These are phyloP conservation scores for Epichloe glyceriae DNA, from an alignment of 2,329 filamentous ascomycete species.

Conservation along the genomic window DNA sequence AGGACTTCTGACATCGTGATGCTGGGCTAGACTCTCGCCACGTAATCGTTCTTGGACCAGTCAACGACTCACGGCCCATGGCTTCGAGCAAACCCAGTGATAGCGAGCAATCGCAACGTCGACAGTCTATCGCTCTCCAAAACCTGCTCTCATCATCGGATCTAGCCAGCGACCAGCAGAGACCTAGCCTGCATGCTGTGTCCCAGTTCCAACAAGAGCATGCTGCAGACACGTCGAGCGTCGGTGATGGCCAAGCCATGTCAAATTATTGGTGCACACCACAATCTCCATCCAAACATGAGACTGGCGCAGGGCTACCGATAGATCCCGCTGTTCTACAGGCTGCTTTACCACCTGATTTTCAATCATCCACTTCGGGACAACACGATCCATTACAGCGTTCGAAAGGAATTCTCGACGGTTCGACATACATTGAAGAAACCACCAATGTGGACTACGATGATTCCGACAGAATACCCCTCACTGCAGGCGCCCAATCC, in stretches of 20 bases:
- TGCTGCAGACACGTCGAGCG: constrained; percentile 1
- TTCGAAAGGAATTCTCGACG: constrained; percentile 18
- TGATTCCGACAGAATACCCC: constrained; percentile 46
- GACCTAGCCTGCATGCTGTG: neutral
- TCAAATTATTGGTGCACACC: constrained; percentile 42
- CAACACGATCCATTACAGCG: constrained; percentile 15
- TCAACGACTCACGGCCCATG: constrained; percentile 12
- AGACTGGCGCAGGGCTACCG: constrained; percentile 31
- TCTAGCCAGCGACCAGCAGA: neutral
- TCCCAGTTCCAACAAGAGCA: constrained; percentile 1
- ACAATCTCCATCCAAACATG: constrained; percentile 25
- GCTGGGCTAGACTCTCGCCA: neutral
- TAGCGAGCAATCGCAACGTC: constrained; percentile 14
- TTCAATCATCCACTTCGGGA: constrained; percentile 20
- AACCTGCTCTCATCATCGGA: constrained; percentile 30
- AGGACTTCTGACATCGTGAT: constrained; percentile 3
- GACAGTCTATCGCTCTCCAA: constrained; percentile 56
- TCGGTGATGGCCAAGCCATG: constrained; percentile 24
- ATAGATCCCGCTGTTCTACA: constrained; percentile 41
- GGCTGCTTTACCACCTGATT: constrained; percentile 40
- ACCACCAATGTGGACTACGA: constrained; percentile 23
- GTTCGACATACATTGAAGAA: constrained; percentile 21
- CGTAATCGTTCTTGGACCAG: neutral
- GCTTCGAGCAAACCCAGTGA: constrained; percentile 15
- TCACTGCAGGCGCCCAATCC: constrained; percentile 42